Conservation (phyloP, 345 rosid genomes). For the Murraya paniculata region DNA sequence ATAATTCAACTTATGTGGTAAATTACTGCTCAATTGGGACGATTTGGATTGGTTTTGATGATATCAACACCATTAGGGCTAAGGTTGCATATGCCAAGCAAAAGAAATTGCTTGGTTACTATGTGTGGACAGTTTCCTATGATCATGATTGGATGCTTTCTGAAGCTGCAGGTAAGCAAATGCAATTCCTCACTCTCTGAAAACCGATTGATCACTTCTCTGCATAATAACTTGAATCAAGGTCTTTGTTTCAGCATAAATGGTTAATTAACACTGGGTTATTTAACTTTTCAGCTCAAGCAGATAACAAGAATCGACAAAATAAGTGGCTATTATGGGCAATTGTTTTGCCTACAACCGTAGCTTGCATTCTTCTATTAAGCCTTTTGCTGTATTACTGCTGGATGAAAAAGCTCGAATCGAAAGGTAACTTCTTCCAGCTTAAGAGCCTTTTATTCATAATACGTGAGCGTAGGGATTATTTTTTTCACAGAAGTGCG, state of each 20-base stretch:
- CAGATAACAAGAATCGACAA: background rate
- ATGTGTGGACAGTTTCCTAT: slow-evolving; percentile 23
- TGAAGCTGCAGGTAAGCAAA: background rate
- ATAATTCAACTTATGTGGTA: slow-evolving; percentile 35
- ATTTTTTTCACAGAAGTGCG: background rate
- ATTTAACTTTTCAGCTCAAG: background rate
- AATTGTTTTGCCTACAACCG: slow-evolving; percentile 16
- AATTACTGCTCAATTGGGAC: slow-evolving; percentile 20
- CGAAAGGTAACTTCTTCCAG: slow-evolving; percentile 20
- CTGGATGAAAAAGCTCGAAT: slow-evolving; percentile 7
- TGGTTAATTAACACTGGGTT: background rate
- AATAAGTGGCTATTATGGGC: background rate
- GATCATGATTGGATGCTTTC: slow-evolving; percentile 49
- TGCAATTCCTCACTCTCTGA: no score
- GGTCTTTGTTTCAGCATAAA: background rate
- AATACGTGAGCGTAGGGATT: background rate
- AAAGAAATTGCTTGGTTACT: slow-evolving; percentile 39
- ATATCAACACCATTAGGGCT: slow-evolving; percentile 27
- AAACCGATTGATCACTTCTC: background rate
- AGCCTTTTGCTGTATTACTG: background rate
- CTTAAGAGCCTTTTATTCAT: background rate
- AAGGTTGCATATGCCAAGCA: slow-evolving; percentile 40
- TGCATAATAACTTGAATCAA: background rate
- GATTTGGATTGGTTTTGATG: slow-evolving; percentile 46
- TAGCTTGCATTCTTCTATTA: slow-evolving; percentile 6